phyloP scores from a whole-genome alignment of 202 grass and related monocot genomes.

The Brachypodium distachyon region DNA sequence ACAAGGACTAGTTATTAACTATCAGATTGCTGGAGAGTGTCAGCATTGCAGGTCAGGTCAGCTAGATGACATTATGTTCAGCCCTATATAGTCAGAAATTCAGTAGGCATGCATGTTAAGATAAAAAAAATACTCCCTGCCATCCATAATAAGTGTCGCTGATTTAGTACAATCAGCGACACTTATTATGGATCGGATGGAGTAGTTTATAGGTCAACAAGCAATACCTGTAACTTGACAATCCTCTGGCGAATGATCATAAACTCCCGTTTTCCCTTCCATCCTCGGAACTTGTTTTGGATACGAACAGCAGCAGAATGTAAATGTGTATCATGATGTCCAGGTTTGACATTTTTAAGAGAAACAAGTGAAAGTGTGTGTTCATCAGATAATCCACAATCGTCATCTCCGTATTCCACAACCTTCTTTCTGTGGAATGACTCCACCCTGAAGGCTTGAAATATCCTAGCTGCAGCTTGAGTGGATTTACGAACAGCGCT shows the following conservation, averaged over 20 bases:
- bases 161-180: too few species aligned
- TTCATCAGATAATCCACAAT: conserved; percentile 70
- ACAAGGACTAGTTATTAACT: not conserved
- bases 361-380: conserved; percentile 76
- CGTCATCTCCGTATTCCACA: conserved; percentile 68
- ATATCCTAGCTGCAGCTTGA: conserved; percentile 93
- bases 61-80: not conserved
- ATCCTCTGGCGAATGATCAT: conserved; percentile 88
- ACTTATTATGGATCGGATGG: too few species aligned
- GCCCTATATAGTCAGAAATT: not conserved
- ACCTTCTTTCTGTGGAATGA: conserved; percentile 98
- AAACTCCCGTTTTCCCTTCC: conserved; percentile 95
- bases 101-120: not conserved
- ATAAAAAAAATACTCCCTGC: too few species aligned
- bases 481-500: conserved; percentile 88
- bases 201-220: not conserved
- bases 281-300: conserved; percentile 97
- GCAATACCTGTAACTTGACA: conserved; percentile 82
- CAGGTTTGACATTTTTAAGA: conserved; percentile 52
- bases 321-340: conserved; percentile 51
- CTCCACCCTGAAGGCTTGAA: conserved; percentile 92
- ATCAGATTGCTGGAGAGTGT: not conserved
- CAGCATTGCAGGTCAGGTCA: not conserved
- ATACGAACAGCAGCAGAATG: conserved; percentile 85
- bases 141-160: too few species aligned